A percentile compares a stretch with the other conserved stretches of the same genome.
Conservation (phyloP, 257 asterid species). For the Rubia yunnanensis region DNA sequence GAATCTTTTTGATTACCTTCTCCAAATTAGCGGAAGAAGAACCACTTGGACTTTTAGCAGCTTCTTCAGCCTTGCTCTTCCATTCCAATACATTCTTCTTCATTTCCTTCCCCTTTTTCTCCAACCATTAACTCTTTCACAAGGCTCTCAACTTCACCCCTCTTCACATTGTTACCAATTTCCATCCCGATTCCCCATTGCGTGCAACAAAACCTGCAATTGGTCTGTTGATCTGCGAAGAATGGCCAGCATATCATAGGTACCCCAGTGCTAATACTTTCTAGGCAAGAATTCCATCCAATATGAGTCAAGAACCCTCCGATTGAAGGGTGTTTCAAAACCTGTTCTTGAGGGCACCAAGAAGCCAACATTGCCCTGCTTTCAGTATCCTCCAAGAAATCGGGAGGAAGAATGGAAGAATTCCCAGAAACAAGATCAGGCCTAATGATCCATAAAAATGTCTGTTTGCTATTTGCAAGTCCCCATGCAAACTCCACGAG, state of each 20-base stretch:
- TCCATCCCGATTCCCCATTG: not conserved
- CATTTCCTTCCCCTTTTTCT: conserved; percentile 24
- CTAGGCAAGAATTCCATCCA: not conserved
- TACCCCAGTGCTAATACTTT: not conserved
- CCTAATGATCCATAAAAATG: not conserved
- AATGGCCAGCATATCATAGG: not conserved
- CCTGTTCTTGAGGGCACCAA: not conserved
- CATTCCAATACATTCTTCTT: conserved; percentile 24
- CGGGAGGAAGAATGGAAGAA: not conserved
- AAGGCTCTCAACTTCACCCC: not conserved
- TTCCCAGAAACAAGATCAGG: not conserved
- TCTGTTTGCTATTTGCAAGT: not conserved
- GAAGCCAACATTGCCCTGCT: not conserved
- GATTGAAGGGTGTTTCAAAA: not conserved
- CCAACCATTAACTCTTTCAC: conserved; percentile 10
- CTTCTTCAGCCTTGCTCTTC: conserved; percentile 23
- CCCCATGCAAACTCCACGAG: conserved; percentile 1
- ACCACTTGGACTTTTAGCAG: conserved; percentile 7
- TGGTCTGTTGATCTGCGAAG: not conserved
- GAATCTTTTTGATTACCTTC: conserved; percentile 6
- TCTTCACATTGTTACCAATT: not conserved
- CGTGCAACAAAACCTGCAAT: not conserved
- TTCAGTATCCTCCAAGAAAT: not conserved
- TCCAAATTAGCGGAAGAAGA: conserved; percentile 27
- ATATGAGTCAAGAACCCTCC: not conserved